These are phyloP conservation scores for Trichoderma cornu-damae DNA, from an alignment of 2,329 filamentous ascomycete species.

Conservation along the genomic window DNA sequence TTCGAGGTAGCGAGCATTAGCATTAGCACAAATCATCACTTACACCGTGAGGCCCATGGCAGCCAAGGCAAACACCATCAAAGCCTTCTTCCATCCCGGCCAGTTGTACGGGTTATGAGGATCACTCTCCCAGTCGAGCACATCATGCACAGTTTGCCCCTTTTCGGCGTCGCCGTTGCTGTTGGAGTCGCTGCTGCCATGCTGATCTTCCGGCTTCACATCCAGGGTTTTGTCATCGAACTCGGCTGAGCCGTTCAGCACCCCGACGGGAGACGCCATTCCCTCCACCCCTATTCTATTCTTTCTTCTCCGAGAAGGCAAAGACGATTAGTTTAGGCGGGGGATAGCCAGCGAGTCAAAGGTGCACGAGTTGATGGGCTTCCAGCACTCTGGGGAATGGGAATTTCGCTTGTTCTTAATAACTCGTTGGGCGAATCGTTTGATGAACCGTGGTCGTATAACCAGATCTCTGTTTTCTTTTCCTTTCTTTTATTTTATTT, in stretches of 20 bases:
- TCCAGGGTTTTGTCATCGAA: conserved; percentile 7
- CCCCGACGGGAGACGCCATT: background rate
- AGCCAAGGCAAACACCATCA: conserved; percentile 36
- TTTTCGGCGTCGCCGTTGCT: conserved; percentile 14
- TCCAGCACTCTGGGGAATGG: background rate
- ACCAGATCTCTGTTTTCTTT: background rate
- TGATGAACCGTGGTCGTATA: background rate
- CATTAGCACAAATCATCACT: too few species aligned
- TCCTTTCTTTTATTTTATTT: background rate
- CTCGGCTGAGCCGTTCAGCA: background rate
- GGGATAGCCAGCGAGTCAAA: background rate
- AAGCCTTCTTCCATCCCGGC: conserved; percentile 38
- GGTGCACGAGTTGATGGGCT: background rate
- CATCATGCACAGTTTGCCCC: background rate
- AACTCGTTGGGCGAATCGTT: background rate
- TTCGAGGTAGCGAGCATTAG: background rate
- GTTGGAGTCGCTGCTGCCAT: conserved; percentile 6
- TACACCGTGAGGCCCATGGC: conserved; percentile 40
- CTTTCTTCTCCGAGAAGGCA: too few species aligned
- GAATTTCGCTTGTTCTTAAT: background rate
- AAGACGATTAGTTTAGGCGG: background rate
- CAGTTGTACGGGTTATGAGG: conserved; percentile 47
- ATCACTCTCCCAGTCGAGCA: conserved; percentile 14
- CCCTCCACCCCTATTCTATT: background rate
- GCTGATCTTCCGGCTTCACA: background rate